Evolutionary conservation across 169 alveolate species (phyloP).

Genomic region (Eimeria falciformis): DNA sequence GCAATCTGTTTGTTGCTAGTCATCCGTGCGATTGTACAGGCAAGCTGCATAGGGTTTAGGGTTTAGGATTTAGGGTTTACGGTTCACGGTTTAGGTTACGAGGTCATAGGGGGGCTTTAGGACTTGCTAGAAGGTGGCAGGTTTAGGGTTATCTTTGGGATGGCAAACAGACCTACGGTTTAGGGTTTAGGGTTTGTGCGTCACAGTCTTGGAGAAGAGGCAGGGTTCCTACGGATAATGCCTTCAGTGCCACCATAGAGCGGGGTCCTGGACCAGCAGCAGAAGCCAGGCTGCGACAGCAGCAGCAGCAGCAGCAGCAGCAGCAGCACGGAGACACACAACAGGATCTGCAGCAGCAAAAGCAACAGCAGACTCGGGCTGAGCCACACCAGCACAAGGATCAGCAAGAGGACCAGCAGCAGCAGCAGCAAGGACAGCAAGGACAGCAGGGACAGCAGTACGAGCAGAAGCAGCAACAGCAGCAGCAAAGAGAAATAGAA

Average conservation of each 20-base stretch:
- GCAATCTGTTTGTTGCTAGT: slow-evolving; percentile 26
- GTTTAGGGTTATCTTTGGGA: background rate
- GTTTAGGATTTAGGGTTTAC: background rate
- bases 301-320: slow-evolving; percentile 13
- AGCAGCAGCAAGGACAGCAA: too few relatives aligned
- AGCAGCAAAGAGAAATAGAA: background rate
- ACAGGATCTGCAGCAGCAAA: background rate
- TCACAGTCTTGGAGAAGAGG: slow-evolving; percentile 14
- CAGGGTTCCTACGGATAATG: slow-evolving; percentile 2
- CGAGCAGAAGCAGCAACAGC: background rate
- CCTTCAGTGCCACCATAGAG: slow-evolving; percentile 4
- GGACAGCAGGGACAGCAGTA: too few relatives aligned
- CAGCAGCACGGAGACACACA: background rate
- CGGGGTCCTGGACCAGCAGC: slow-evolving; percentile 50
- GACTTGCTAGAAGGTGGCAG: background rate
- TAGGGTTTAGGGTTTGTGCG: slow-evolving; percentile 1
- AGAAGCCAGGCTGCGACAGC: slow-evolving; percentile 41
- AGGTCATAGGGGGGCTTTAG: background rate
- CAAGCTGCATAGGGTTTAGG: background rate
- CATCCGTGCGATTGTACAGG: slow-evolving; percentile 26
- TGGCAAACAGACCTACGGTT: background rate
- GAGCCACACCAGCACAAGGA: background rate
- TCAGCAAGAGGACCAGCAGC: too few relatives aligned
- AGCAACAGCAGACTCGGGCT: background rate
- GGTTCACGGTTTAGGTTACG: background rate